Base-by-base conservation (phyloP, 176 grass and related monocot genomes). In the Elymus sibiricus region DNA sequence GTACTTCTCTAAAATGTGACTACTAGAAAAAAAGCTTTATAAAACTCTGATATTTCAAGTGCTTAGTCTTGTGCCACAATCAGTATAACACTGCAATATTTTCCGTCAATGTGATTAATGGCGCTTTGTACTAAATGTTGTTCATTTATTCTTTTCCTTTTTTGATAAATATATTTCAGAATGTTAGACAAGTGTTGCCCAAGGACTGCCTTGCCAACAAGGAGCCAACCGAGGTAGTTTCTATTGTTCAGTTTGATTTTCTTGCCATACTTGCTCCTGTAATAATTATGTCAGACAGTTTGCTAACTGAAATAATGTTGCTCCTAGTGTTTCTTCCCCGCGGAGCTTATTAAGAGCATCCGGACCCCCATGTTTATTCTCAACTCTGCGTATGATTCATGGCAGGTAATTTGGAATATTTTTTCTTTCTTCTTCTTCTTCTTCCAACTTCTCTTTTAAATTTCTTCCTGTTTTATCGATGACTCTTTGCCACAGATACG, bases 321-420 rank as follows among this genome's bases (percentile, higher is more conserved):
- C 49, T 53, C 49, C 49, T 64, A 94, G 90, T 94, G 92, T 81
- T 90, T 96, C 85, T 94, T 94, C 86, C 43, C 94, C 16, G 82
- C 83, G 61, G 88, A 89, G 68, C 72, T 97, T 74, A 85, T 79
- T 68, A 92, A 94, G 80, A 83, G 53, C 86, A 89, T 94, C 31
- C 59, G 22, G 19, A 86, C 86, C 15, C 95, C 90, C 3, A 62
- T 82, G 1, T 89, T 97, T 83, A 89, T 97, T 66, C 68, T 92
- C 42, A 97, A 92, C 75, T 84, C 95, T 8, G 90, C 22, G 62
- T 97, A 91, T 70, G 95, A 94, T 59, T 79, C 90, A 27, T 94
- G 84, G 92, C 90, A 94, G 95, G 94, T 97, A 61, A 39, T 28
- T 42, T 15, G 14, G 21, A 59, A 13, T 59, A 8, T 75, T 29